A percentile compares a stretch with the other conserved stretches of the same genome.
Evolutionary conservation across 768 basidiomycete species (phyloP).

Genomic region (Lepiota venenata): DNA sequence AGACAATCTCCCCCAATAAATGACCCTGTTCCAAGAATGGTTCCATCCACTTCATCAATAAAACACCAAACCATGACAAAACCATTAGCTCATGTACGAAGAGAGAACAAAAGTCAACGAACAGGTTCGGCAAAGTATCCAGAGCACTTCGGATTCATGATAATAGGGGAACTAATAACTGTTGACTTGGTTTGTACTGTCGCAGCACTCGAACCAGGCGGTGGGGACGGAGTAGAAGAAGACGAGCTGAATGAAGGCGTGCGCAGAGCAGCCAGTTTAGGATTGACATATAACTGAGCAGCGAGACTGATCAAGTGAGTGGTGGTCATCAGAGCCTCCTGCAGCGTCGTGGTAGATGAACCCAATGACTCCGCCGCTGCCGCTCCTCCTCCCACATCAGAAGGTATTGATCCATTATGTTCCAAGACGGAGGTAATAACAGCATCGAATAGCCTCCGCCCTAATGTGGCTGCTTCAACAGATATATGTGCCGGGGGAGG

Average conservation of each 20-base stretch:
- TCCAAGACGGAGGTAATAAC: constrained; percentile 27
- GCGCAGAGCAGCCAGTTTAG: constrained; percentile 39
- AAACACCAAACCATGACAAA: no score
- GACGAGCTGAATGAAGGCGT: constrained; percentile 14
- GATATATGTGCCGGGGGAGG: constrained; percentile 17
- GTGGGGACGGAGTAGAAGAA: background rate
- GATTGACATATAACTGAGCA: constrained; percentile 38
- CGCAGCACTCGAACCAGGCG: constrained; percentile 1
- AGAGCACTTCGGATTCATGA: constrained; percentile 82
- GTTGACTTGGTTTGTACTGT: constrained; percentile 20
- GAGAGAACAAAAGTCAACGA: constrained; percentile 25
- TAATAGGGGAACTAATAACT: constrained; percentile 57
- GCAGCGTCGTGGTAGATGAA: background rate
- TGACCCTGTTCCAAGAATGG: constrained; percentile 70
- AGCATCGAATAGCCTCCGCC: constrained; percentile 40
- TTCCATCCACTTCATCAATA: constrained; percentile 97
- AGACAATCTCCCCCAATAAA: constrained; percentile 86
- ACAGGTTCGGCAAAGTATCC: constrained; percentile 98
- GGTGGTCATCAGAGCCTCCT: constrained; percentile 18
- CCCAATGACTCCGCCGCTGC: no score
- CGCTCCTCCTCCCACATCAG: background rate
- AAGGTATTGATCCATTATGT: constrained; percentile 8
- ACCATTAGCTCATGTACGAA: background rate
- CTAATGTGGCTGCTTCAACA: constrained; percentile 33
- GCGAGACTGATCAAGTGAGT: constrained; percentile 34